Evolutionary conservation across 176 grass and related monocot genomes (phyloP), one percentile per base, ranked within the genome.

Genomic region (Avena sativa): DNA sequence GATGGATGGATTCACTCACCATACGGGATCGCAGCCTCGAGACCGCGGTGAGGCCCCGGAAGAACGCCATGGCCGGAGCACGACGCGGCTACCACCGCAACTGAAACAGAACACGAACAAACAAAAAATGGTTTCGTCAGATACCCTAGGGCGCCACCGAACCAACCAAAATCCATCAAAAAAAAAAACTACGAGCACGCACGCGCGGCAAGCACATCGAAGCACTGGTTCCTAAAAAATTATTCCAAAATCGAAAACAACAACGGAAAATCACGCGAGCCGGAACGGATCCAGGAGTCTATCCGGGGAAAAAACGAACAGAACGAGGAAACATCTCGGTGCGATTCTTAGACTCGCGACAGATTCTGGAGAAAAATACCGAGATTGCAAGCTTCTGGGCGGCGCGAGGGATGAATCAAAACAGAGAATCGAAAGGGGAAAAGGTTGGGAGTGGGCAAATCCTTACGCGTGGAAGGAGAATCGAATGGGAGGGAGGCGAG

Each of bases 11-110:
- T 51, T 46, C 19, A 89, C 93, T 89, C 84, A 95, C 93, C 86
- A 91, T 47, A 57, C 93, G 88, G 76, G 93, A 92, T 87, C 90
- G 93, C 83, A 93, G 75, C 63, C 82, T 95, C 23, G 91, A 93
- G 60, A 93, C 75, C 23, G 93, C 85, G 47, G 83, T n/a, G 56
- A 95, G 73, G 78, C 88, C 86, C 26, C 93, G 91, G 80, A 95
- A 93, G 83, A 95, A 95, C 79, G 88, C 93, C 93, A 95, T 95
- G 78, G 71, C 72, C 58, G 88, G 78, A 81, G 70, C 71, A 13
- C 86, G 78, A 13, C 86, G 78, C 30, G 16, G 70, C 90, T 91
- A 91, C 70, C 51, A 91, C 78, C 51, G 43, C 51, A 78, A 26
- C 90, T 88, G 90, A n/a, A 26, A 19, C 12, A 64, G 34, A 74